A percentile compares a stretch with the other conserved stretches of the same genome.
phyloP scores from a whole-genome alignment of 2,329 filamentous ascomycete genomes.

The Arthrinium puccinioides region DNA sequence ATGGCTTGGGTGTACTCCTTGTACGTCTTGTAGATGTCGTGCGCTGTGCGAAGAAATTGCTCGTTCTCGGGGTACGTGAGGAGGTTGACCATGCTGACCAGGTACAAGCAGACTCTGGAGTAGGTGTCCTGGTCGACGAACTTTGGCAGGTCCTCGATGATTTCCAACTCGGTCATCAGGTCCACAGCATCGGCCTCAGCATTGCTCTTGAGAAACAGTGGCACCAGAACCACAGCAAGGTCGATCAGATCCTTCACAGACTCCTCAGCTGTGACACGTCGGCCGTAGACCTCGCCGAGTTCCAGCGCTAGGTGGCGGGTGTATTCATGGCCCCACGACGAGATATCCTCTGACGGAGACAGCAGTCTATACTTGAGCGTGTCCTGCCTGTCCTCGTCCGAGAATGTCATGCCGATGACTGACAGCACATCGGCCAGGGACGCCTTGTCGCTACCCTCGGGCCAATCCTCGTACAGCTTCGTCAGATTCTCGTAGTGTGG shows the following conservation, averaged over 20 bases:
- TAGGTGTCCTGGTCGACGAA: constrained; percentile 95
- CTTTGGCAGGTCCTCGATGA: constrained; percentile 84
- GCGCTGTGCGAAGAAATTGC: constrained; percentile 85
- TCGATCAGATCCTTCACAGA: constrained; percentile 77
- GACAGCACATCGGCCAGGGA: constrained; percentile 91
- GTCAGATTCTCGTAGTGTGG: constrained; percentile 91
- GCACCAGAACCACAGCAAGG: constrained; percentile 76
- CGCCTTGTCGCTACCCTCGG: constrained; percentile 75
- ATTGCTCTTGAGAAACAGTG: constrained; percentile 94
- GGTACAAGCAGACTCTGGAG: constrained; percentile 87
- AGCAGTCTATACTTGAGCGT: constrained; percentile 93
- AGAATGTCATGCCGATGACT: constrained; percentile 97
- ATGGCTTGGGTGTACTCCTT: constrained; percentile 91
- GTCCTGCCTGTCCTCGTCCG: constrained; percentile 91
- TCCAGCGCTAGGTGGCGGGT: constrained; percentile 91
- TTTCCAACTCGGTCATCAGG: constrained; percentile 92
- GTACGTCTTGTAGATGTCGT: constrained; percentile 89
- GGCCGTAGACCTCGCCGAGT: constrained; percentile 89
- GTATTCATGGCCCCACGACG: constrained; percentile 98
- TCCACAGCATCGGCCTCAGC: constrained; percentile 97
- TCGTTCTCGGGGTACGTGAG: constrained; percentile 97
- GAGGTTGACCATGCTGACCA: constrained; percentile 97
- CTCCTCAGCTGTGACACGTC: constrained; percentile 79
- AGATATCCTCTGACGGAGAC: constrained; percentile 84
- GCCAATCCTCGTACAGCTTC: constrained; percentile 85